Conservation (phyloP, 1,139 yeast species). For the Yamadazyma dendronema region DNA sequence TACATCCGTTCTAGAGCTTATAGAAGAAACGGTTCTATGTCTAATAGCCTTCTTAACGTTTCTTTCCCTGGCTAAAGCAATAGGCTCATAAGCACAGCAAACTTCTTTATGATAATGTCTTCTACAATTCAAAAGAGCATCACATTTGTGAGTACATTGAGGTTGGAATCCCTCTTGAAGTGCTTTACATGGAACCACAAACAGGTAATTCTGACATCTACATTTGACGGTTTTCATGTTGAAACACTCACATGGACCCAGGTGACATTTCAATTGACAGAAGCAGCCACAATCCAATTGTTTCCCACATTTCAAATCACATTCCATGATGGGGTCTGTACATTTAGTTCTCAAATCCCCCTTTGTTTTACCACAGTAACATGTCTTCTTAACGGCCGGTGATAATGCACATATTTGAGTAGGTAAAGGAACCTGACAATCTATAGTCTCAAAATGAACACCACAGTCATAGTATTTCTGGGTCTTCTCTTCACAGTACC, state of each 20-base stretch:
- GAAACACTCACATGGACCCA: conserved; percentile 72
- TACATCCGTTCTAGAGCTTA: conserved; percentile 39
- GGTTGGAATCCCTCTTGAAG: conserved; percentile 52
- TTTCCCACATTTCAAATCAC: conserved; percentile 65
- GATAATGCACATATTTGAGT: conserved; percentile 58
- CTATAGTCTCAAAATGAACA: conserved; percentile 55
- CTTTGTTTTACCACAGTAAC: conserved; percentile 71
- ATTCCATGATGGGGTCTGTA: conserved; percentile 75
- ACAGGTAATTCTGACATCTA: conserved; percentile 49
- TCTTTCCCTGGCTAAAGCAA: conserved; percentile 63
- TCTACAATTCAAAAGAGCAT: conserved; percentile 74
- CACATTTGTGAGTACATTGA: conserved; percentile 71
- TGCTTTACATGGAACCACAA: conserved; percentile 63
- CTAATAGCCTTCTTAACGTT: conserved; percentile 49
- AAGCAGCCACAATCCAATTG: conserved; percentile 67
- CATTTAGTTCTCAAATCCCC: conserved; percentile 49
- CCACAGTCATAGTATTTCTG: conserved; percentile 62
- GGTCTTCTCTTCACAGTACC: conserved; percentile 54
- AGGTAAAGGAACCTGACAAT: conserved; percentile 56
- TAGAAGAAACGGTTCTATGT: conserved; percentile 36
- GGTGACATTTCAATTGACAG: conserved; percentile 72
- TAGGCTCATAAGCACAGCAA: conserved; percentile 70
- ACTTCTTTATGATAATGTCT: conserved; percentile 69
- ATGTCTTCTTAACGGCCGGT: conserved; percentile 57
- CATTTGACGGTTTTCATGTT: conserved; percentile 47